phyloP scores from a whole-genome alignment of 2,329 filamentous ascomycete genomes.

The Fusarium armeniacum region DNA sequence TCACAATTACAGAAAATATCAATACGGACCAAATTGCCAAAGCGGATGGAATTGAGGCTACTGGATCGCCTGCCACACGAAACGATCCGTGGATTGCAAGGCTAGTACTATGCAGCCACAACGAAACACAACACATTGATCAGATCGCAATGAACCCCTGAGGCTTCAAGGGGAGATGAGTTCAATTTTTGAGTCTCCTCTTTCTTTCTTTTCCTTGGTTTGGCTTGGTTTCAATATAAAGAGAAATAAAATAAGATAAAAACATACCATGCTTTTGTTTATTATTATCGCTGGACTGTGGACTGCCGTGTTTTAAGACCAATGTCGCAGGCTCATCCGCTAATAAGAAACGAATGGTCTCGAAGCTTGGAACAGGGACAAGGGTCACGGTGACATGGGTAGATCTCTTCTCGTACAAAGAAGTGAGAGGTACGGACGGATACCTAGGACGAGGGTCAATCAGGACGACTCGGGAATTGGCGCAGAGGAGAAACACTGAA shows the following conservation, averaged over 20 bases:
- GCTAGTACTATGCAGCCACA: conserved; percentile 14
- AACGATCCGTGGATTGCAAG: conserved; percentile 37
- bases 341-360: conserved; percentile 27
- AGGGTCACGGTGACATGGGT: conserved; percentile 4
- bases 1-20: conserved; percentile 18
- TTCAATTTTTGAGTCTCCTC: not conserved
- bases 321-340: conserved; percentile 40
- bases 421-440: not conserved
- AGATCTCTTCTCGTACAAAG: conserved; percentile 6
- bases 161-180: conserved; percentile 10
- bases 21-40: conserved; percentile 9
- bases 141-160: conserved; percentile 39
- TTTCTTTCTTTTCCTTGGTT: not conserved
- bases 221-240: not conserved
- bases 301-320: conserved; percentile 42
- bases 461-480: conserved; percentile 20
- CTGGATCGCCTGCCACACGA: conserved; percentile 42
- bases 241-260: not conserved
- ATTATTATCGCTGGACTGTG: conserved; percentile 24
- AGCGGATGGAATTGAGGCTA: conserved; percentile 45
- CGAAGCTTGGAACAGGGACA: conserved; percentile 13
- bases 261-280: not conserved
- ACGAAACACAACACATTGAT: conserved; percentile 28
- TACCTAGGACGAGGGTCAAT: conserved; percentile 1
- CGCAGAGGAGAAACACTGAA: conserved; percentile 31